Percentiles rank a stretch among this genome's conserved stretches.
Conservation (phyloP, 768 basidiomycete genomes). For the Fomitopsis serialis region DNA sequence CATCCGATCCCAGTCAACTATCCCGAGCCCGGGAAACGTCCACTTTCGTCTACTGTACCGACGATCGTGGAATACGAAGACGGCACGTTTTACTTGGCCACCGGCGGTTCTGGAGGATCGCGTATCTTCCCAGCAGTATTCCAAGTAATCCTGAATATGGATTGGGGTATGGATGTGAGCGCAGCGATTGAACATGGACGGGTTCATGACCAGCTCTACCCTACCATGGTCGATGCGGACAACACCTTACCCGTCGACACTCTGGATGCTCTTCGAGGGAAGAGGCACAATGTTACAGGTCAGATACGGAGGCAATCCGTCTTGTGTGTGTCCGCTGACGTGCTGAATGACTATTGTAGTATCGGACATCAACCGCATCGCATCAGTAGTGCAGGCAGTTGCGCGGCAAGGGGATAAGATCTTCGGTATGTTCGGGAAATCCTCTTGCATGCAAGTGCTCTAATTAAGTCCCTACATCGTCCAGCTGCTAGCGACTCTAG, state of each 20-base stretch:
- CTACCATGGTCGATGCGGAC: constrained; percentile 56
- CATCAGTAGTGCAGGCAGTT: constrained; percentile 73
- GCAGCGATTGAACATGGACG: constrained; percentile 81
- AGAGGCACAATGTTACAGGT: constrained; percentile 76
- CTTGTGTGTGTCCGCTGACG: not conserved
- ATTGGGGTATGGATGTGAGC: constrained; percentile 77
- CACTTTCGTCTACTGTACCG: constrained; percentile 80
- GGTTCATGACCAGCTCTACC: constrained; percentile 84
- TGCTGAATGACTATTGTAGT: constrained; percentile 30
- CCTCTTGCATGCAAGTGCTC: not conserved
- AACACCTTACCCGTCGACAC: constrained; percentile 49
- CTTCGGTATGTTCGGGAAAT: constrained; percentile 42
- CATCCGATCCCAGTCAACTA: constrained; percentile 61
- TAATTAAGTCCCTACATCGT: not conserved
- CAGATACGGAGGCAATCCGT: constrained; percentile 9
- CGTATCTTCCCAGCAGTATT: constrained; percentile 78
- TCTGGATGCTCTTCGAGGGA: constrained; percentile 46
- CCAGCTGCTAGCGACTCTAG: constrained; percentile 86
- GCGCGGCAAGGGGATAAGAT: constrained; percentile 46
- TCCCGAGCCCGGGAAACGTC: constrained; percentile 82
- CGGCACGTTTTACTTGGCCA: constrained; percentile 64
- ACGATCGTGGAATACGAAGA: constrained; percentile 74
- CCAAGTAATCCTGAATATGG: constrained; percentile 74
- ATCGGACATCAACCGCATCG: constrained; percentile 61
- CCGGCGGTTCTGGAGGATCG: constrained; percentile 87